Evolutionary conservation across 2,329 filamentous ascomycete genomes (phyloP).

Genomic region (Beauveria sp.): DNA sequence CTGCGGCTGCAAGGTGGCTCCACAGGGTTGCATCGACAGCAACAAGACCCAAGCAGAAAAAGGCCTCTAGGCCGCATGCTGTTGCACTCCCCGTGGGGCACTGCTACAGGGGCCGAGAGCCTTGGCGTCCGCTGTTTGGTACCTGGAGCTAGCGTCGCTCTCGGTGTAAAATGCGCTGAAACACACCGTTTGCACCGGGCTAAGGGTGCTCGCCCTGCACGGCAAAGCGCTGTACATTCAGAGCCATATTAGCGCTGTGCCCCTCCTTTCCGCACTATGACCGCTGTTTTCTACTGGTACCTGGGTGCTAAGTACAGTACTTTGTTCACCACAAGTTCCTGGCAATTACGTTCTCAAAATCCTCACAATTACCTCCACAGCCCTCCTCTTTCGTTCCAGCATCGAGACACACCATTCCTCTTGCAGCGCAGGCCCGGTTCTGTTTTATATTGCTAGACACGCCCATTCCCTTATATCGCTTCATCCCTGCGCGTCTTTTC

Average conservation of each 20-base stretch:
- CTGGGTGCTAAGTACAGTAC: no score
- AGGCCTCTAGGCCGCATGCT: neutral
- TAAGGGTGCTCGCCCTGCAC: no score
- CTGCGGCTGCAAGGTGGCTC: neutral
- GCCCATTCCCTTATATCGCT: neutral
- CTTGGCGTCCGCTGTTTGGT: neutral
- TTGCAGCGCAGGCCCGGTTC: constrained; percentile 14
- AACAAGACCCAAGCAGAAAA: neutral
- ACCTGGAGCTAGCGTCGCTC: neutral
- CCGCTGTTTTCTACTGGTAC: no score
- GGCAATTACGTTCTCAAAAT: neutral
- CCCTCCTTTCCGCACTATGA: no score
- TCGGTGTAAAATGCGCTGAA: neutral
- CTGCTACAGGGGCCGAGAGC: neutral
- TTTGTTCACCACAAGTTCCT: no score
- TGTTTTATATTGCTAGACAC: constrained; percentile 3
- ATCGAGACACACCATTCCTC: constrained; percentile 31
- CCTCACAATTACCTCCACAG: constrained; percentile 10
- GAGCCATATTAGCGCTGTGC: no score
- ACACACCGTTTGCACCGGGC: neutral
- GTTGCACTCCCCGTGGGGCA: neutral
- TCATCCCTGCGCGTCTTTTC: neutral
- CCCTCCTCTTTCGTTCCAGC: constrained; percentile 26
- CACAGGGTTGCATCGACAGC: neutral
- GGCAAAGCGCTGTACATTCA: neutral